A percentile compares a stretch with the other conserved stretches of the same genome.
Conservation (phyloP, 1,284 basidiomycete species). For the Cystobasidium pallidum region DNA sequence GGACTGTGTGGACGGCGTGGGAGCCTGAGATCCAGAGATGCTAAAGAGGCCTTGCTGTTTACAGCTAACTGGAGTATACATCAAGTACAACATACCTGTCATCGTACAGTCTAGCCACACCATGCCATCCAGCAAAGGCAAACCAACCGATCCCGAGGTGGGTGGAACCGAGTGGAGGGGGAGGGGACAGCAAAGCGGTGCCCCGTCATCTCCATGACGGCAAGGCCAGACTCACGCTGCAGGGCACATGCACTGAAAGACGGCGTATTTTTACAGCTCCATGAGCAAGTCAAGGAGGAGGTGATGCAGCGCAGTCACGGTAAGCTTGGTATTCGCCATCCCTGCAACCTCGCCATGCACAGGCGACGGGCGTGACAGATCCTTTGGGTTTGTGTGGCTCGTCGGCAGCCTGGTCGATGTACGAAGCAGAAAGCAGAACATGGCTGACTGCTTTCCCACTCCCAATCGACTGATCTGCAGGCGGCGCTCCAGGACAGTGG, state of each 20-base stretch:
- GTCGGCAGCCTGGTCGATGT: no score
- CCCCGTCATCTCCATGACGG: no score
- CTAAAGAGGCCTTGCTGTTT: background rate
- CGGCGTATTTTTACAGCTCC: constrained; percentile 23
- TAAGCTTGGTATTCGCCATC: background rate
- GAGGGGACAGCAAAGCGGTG: no score
- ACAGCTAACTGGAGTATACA: background rate
- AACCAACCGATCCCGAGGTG: constrained; percentile 58
- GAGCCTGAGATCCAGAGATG: no score
- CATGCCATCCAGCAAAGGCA: constrained; percentile 60
- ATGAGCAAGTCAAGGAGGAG: constrained; percentile 59
- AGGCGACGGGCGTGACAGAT: no score
- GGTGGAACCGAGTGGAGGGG: no score
- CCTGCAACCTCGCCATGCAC: background rate
- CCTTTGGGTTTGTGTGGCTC: no score
- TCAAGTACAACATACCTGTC: background rate
- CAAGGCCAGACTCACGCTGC: no score
- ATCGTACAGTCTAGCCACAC: background rate
- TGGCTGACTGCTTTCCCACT: background rate
- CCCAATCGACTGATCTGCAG: constrained; percentile 34
- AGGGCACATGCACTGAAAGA: background rate
- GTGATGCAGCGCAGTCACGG: constrained; percentile 57
- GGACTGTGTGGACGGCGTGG: background rate
- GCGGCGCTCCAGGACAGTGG: constrained; percentile 58
- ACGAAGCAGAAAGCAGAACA: background rate